These are phyloP conservation scores for Carex littledalei DNA, from an alignment of 176 grass and related monocot genomes.

Conservation along the genomic window DNA sequence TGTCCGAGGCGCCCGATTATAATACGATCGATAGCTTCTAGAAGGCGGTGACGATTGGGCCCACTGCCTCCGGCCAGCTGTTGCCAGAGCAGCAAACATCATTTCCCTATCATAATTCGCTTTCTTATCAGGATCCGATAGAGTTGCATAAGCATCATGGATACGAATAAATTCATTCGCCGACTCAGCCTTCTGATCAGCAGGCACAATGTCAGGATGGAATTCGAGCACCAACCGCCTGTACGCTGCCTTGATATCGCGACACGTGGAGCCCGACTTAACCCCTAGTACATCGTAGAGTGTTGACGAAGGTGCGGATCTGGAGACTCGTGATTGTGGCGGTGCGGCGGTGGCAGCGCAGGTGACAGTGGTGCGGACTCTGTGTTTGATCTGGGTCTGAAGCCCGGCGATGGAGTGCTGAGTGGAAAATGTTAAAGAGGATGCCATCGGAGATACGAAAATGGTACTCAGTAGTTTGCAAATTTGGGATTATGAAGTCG, in stretches of 20 bases:
- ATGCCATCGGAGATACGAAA: not conserved
- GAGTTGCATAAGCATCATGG: constrained; percentile 65
- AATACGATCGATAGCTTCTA: not conserved
- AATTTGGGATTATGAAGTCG: not conserved
- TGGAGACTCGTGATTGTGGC: not conserved
- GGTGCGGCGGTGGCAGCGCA: not conserved
- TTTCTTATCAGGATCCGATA: constrained; percentile 53
- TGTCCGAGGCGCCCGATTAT: constrained; percentile 16
- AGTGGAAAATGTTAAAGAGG: not conserved
- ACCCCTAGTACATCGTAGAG: constrained; percentile 76
- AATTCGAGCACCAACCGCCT: constrained; percentile 56
- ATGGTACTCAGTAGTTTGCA: not conserved
- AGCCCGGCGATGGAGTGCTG: not conserved
- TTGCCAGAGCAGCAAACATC: not conserved
- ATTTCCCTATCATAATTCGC: constrained; percentile 49
- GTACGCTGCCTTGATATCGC: constrained; percentile 72
- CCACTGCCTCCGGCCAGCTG: not conserved
- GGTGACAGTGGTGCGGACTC: not conserved
- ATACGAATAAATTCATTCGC: constrained; percentile 57
- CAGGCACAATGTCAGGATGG: constrained; percentile 45
- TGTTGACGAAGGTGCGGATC: constrained; percentile 11
- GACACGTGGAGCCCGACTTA: constrained; percentile 22
- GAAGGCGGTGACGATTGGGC: not conserved
- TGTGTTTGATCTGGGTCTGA: not conserved
- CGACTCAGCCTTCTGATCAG: not conserved